A percentile compares a stretch with the other conserved stretches of the same genome.
Conservation (phyloP, 306 rosid species). For the Inga leiocalycina region DNA sequence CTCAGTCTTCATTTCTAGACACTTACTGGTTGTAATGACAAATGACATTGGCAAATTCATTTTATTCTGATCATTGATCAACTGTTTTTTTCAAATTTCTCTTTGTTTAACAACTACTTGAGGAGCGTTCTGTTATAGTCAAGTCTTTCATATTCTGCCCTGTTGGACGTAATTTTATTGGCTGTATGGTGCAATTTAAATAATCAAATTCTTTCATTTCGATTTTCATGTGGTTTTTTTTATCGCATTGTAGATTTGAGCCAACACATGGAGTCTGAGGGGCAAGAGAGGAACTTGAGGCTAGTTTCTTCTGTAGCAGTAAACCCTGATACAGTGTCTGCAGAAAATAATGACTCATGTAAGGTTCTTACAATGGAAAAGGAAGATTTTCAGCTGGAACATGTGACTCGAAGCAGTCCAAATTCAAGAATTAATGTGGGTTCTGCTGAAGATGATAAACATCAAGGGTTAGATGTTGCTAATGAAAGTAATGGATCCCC, state of each 20-base stretch:
- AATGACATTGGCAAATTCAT: not conserved
- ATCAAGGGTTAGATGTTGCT: conserved; percentile 38
- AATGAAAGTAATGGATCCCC: conserved; percentile 42
- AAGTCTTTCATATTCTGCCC: conserved; percentile 5
- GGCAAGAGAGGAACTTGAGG: conserved; percentile 41
- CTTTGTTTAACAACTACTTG: conserved; percentile 5
- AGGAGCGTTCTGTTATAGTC: not conserved
- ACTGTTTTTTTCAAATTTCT: conserved; percentile 8
- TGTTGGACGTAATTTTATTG: conserved; percentile 23
- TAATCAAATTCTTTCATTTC: conserved; percentile 18
- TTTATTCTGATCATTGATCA: conserved; percentile 5
- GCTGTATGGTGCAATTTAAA: conserved; percentile 21
- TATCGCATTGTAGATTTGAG: conserved; percentile 52
- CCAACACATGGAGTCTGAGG: conserved; percentile 46
- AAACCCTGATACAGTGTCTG: conserved; percentile 27
- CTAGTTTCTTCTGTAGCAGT: conserved; percentile 43
- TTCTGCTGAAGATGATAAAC: conserved; percentile 43
- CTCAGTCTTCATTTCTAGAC: conserved; percentile 4
- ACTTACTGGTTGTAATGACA: not conserved
- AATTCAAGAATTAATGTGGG: conserved; percentile 36
- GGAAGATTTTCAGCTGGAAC: conserved; percentile 34
- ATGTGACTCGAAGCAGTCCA: conserved; percentile 38
- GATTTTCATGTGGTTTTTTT: conserved; percentile 34
- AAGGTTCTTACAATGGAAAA: conserved; percentile 34
- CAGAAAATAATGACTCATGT: conserved; percentile 40